Evolutionary conservation across 1,139 yeast species (phyloP).

Genomic region (Blastobotrys illinoisensis): DNA sequence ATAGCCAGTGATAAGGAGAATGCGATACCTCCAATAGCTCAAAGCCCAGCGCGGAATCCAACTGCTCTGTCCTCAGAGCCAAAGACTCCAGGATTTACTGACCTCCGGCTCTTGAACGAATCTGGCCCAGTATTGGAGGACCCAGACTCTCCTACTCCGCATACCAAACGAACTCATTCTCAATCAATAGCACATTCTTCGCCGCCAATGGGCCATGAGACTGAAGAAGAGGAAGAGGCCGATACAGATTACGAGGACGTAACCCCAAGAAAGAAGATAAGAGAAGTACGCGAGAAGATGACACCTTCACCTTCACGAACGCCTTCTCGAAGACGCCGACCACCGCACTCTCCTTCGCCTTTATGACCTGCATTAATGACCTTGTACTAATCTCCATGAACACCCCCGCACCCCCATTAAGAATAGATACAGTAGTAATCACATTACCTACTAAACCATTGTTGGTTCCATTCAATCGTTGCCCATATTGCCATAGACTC

Average conservation of each 20-base stretch:
- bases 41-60: neutral
- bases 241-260: neutral
- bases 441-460: no score
- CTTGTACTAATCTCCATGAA: neutral
- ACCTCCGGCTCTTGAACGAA: constrained; percentile 11
- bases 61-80: constrained; percentile 1
- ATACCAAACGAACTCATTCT: constrained; percentile 1
- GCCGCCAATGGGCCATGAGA: neutral
- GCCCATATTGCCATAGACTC: no score
- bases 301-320: neutral
- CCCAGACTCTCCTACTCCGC: constrained; percentile 17
- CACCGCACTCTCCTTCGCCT: neutral
- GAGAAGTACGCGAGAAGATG: neutral
- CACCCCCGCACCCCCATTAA: no score
- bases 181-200: neutral
- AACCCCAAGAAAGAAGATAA: neutral
- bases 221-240: neutral
- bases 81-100: constrained; percentile 14
- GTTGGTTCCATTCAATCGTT: no score
- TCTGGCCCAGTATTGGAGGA: constrained; percentile 16
- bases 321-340: neutral
- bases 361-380: neutral
- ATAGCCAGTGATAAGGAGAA: neutral
- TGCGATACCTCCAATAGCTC: neutral
- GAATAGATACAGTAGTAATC: no score